Evolutionary conservation across 2,329 filamentous ascomycete genomes (phyloP).

Genomic region (Phyllosticta capitalensis): DNA sequence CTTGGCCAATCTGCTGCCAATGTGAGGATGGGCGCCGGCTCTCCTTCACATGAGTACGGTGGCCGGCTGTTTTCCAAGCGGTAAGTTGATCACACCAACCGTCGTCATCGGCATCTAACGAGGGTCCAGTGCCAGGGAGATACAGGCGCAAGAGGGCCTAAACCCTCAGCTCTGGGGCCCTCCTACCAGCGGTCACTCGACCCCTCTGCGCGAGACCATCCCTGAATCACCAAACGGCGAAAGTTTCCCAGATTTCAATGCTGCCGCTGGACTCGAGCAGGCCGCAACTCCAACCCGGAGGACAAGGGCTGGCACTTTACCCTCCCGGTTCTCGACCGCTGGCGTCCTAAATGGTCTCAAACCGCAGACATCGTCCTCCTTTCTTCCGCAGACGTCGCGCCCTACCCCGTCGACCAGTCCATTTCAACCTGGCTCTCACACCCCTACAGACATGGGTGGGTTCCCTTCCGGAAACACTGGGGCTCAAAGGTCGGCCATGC

Average conservation of each 20-base stretch:
- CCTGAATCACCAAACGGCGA: slow-evolving; percentile 88
- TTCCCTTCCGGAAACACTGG: slow-evolving; percentile 31
- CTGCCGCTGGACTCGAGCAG: slow-evolving; percentile 54
- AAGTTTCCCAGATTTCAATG: slow-evolving; percentile 84
- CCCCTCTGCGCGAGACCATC: slow-evolving; percentile 91
- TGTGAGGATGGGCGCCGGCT: slow-evolving; percentile 77
- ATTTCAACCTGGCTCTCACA: slow-evolving; percentile 57
- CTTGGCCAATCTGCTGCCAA: slow-evolving; percentile 42
- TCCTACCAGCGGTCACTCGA: slow-evolving; percentile 92
- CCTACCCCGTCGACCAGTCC: slow-evolving; percentile 81
- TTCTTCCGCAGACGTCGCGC: slow-evolving; percentile 68
- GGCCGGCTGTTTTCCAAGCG: slow-evolving; percentile 82
- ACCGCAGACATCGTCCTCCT: slow-evolving; percentile 41
- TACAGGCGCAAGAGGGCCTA: slow-evolving; percentile 91
- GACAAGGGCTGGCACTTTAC: slow-evolving; percentile 88
- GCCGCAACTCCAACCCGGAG: slow-evolving; percentile 53
- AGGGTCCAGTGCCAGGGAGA: slow-evolving; percentile 70
- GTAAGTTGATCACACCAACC: slow-evolving; percentile 44
- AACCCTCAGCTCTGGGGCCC: slow-evolving; percentile 74
- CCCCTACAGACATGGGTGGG: slow-evolving; percentile 25
- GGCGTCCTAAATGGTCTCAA: slow-evolving; percentile 52
- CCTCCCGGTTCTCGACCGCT: slow-evolving; percentile 80
- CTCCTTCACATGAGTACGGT: slow-evolving; percentile 84
- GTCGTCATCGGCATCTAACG: background rate
- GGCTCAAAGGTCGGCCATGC: slow-evolving; percentile 46